These are phyloP conservation scores for Delonix regia DNA, from an alignment of 306 rosid species.

Conservation along the genomic window DNA sequence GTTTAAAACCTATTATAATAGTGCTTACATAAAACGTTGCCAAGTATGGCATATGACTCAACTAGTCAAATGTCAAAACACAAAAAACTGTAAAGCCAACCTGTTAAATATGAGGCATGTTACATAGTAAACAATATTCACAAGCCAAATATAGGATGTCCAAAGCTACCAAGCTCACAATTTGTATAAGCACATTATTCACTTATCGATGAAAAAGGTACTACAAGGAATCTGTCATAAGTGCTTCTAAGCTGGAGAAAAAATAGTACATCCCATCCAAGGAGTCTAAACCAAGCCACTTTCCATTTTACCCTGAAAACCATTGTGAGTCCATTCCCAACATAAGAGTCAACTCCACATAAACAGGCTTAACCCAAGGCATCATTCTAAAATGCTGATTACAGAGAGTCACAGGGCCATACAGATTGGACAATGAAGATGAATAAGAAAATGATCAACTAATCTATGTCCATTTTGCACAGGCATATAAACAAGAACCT, in stretches of 20 bases:
- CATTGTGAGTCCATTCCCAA: background rate
- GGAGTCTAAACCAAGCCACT: background rate
- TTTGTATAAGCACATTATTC: background rate
- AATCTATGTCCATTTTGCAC: constrained; percentile 9
- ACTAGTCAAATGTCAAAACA: background rate
- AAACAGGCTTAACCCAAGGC: background rate
- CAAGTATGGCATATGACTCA: constrained; percentile 13
- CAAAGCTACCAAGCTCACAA: background rate
- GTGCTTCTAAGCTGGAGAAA: background rate
- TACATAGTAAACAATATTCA: constrained; percentile 18
- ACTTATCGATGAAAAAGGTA: background rate
- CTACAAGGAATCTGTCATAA: background rate
- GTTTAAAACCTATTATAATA: background rate
- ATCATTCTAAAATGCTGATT: background rate
- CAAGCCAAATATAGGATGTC: background rate
- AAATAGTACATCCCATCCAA: background rate
- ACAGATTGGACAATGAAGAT: background rate
- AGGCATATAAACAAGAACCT: constrained; percentile 22
- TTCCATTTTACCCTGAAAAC: background rate
- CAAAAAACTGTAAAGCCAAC: background rate
- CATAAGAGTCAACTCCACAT: background rate
- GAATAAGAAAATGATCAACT: background rate
- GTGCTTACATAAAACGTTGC: background rate
- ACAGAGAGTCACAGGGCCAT: background rate
- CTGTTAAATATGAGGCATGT: background rate